Base-by-base conservation (phyloP, 495 filamentous ascomycete genomes). In the Penicillium robsamsonii region DNA sequence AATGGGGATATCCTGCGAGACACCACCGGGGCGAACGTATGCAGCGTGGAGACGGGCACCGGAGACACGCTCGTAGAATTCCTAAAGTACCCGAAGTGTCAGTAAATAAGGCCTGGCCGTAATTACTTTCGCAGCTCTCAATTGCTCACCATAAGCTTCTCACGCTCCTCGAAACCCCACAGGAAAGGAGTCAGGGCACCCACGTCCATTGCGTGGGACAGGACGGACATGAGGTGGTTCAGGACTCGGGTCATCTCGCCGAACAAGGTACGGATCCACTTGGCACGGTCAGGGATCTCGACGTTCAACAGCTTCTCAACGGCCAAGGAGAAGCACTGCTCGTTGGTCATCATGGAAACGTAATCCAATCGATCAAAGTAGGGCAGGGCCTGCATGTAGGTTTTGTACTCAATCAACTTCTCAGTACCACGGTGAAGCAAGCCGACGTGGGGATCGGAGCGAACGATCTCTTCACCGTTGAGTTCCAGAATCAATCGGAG, bases 371-470 rank as follows among this genome's bases (percentile, higher is more conserved):
- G 89, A 78, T 99, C 95, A 70, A 99, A 99, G 78, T 99, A 99
- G 31, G 95, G 95, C 68, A 99, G 79, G 52, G 95, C 95, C 71
- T 99, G 95, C 64, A 97, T 85, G 71, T 99, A 99, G 48, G 92
- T 96, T 83, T 94, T 95, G 81, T 99, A 99, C 80, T 99, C 95
- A 73, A 97, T 97, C 78, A 99, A 85, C 84, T 99, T 99, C 82
- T 99, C 95, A 53, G 95, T 99, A 61, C 95, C 95, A 68, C 95
- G 84, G 75, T 99, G 95, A 61, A 99, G 81, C 64, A 99, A 75
- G 49, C 95, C 95, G 58, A 99, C 95, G 75, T 99, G 95, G 24
- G 95, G 95, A 76, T 99, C 95, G 53, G 90, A 84, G 62, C 95
- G 89, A 61, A 99, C 80, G 64, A 99, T 99, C 79, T 97, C 90